Base-by-base conservation (phyloP, 1,139 yeast genomes). In the Arxiozyma slooffiae region DNA sequence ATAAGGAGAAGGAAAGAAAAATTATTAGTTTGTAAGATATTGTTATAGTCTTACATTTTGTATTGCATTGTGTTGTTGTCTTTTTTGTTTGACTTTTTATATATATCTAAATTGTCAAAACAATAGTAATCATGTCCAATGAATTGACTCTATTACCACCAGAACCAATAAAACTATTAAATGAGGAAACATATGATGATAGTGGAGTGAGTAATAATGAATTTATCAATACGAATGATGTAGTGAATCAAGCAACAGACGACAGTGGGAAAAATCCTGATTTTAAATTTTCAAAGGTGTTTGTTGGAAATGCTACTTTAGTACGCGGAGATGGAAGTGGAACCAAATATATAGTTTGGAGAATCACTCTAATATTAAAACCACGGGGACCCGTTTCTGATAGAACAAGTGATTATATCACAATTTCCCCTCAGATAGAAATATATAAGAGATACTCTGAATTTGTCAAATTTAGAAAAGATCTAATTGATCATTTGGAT, bases 361-460 rank as follows among this genome's bases (percentile, higher is more conserved):
- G 57, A 41, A 50, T 62, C 4, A 59, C 60, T 2, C 45, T 56
- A n/a, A 48, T 55, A 17, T 47, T 60, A 43, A 53, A 57, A 37
- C 57, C 61, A n/a, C 48, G 17, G 36, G 37, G 40, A 20, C 47
- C 26, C 17, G 40, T 21, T n/a, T 9, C 36, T 20, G 40, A 34
- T 46, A 47, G 39, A 26, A 42, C 16, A 45, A 40, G 17, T 53
- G 22, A 30, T 17, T 43, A 34, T 40, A 43, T 44, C 16, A 52
- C 48, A 7, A 6, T 14, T 11, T 38, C 47, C 2, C 53, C 52
- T 0, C 55, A 54, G 24, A 52, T 62, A 40, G 54, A 55, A 23
- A 48, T 57, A n/a, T 61, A 57, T 48, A 61, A 55, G 49, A 50
- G 67, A 7, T 63, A 62, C 52, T 56, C 64, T 5, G 66, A 62